Evolutionary conservation across 2,329 filamentous ascomycete genomes (phyloP).

Genomic region (Nemania diffusa): DNA sequence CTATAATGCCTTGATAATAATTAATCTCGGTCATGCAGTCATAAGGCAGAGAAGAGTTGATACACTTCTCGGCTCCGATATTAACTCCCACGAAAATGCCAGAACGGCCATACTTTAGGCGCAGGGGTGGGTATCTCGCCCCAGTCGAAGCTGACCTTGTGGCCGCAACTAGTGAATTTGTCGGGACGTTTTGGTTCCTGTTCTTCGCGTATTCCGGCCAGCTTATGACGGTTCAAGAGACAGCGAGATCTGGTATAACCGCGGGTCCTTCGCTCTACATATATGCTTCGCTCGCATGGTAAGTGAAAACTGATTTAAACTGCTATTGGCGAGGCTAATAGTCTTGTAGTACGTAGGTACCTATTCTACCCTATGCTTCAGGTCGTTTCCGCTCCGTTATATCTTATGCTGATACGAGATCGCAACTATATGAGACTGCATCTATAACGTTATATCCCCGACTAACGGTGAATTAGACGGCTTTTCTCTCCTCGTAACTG

Average conservation of each 20-base stretch:
- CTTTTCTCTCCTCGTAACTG: conserved; percentile 58
- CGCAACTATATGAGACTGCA: not conserved
- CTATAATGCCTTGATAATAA: not conserved
- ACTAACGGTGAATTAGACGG: conserved; percentile 40
- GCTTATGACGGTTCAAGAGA: conserved; percentile 45
- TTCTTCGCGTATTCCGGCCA: conserved; percentile 54
- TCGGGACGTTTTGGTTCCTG: conserved; percentile 57
- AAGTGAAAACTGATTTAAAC: not conserved
- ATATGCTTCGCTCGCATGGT: conserved; percentile 55
- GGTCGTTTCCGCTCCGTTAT: not conserved
- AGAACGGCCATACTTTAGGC: not conserved
- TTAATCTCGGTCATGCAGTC: not conserved
- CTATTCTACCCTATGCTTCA: not conserved
- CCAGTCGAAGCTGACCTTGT: conserved; percentile 49
- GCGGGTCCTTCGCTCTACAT: conserved; percentile 48
- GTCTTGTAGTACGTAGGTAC: conserved; percentile 19
- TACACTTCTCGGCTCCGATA: not conserved
- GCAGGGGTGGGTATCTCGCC: conserved; percentile 26
- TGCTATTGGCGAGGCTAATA: conserved; percentile 1
- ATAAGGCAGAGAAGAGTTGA: not conserved
- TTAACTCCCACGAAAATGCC: conserved; percentile 2
- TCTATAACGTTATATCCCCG: not conserved
- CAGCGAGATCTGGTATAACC: conserved; percentile 11
- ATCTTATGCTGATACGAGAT: no score
- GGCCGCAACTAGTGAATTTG: conserved; percentile 55